These are phyloP conservation scores for Microglena sp. DNA, from an alignment of 139 green algal genomes.

Conservation along the genomic window DNA sequence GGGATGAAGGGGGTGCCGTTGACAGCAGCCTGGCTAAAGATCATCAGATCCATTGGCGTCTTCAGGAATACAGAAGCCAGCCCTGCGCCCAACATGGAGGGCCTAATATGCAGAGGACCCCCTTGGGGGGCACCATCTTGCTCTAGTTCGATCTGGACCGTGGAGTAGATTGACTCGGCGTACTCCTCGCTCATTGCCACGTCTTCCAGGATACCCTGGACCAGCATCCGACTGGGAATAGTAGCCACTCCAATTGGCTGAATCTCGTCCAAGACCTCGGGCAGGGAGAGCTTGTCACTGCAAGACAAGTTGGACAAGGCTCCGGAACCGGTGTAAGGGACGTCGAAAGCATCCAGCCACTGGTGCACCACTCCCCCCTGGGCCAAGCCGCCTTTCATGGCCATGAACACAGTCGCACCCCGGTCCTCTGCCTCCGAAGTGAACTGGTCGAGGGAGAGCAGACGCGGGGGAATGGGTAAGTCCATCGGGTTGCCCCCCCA, in stretches of 20 bases:
- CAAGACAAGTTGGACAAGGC: not conserved
- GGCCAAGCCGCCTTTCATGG: not conserved
- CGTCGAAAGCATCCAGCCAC: not conserved
- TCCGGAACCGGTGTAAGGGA: not conserved
- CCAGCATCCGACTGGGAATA: not conserved
- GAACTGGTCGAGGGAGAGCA: conserved; percentile 8
- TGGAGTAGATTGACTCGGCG: not conserved
- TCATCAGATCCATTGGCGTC: not conserved
- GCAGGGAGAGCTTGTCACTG: not conserved
- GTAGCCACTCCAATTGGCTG: no score
- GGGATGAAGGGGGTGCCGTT: not conserved
- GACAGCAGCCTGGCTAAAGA: not conserved
- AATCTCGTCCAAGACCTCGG: not conserved
- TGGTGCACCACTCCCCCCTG: not conserved
- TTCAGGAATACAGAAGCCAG: not conserved
- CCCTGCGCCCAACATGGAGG: not conserved
- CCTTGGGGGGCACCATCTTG: not conserved
- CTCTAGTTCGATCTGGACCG: not conserved
- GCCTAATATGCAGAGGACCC: not conserved
- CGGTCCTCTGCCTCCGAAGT: conserved; percentile 2
- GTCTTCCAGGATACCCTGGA: not conserved
- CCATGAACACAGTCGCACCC: conserved; percentile 7
- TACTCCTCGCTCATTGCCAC: not conserved
- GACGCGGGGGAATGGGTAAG: not conserved
- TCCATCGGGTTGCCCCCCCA: not conserved